Evolutionary conservation across 345 rosid species (phyloP), one percentile per base, ranked within the genome.

Genomic region (Eucalyptus erythrocorys): DNA sequence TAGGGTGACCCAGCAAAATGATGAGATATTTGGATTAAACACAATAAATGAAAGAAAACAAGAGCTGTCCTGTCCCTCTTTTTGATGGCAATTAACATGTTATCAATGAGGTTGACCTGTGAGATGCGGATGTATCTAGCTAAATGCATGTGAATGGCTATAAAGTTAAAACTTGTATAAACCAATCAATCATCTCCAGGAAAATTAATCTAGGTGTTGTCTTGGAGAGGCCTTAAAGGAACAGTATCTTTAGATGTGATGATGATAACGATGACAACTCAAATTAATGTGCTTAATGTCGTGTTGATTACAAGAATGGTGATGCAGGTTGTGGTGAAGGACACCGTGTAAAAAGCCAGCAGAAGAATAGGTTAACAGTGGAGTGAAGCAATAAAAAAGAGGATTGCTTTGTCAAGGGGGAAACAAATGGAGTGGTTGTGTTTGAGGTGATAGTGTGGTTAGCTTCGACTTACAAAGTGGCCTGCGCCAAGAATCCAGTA

Each of bases 401-500:
- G 34, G 53, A 47, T 85, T 45, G 55, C 40, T 47, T 85, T 85
- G 37, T 32, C 50, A 42, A 81, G 27, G 32, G 49, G n/a, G 48
- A 81, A 81, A 81, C 8, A 22, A 40, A 64, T 64, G 21, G 21
- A n/a, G 86, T 5, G n/a, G 49, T 85, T 27, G 86, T 37, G 4
- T 53, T 34, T 49, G 53, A 49, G 37, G 30, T 19, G 82, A 8
- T 37, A 37, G 82, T 37, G 12, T 27, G 40, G 55, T 8, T 57
- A 96, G 98, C 90, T 59, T 85, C 55, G 79, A 89, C 98, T 96
- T 94, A 97, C 99, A 91, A 95, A 97, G 91, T 97, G 99, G 68
- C 99, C 99, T n/a, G 99, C 98, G 85, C 94, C 94, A 88, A 97
- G 98, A 92, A 97, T 95, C 99, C 99, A 97, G 88, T 93, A 96